phyloP scores from a whole-genome alignment of 1,139 yeast genomes.

The Zygosaccharomyces sapae region DNA sequence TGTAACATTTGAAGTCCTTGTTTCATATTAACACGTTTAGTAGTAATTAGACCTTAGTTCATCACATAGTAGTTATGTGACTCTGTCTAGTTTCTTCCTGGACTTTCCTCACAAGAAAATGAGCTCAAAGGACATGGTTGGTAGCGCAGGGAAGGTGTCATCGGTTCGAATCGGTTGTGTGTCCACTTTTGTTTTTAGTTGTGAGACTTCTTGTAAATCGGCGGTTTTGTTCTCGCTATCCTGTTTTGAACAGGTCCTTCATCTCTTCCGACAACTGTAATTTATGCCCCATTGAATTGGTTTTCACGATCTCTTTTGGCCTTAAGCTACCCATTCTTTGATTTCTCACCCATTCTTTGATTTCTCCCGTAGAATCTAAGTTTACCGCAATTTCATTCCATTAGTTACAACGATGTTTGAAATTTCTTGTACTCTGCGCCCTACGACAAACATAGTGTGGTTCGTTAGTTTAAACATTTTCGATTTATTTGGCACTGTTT shows the following conservation, averaged over 20 bases:
- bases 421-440: not conserved
- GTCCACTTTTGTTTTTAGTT: constrained; percentile 22
- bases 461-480: not conserved
- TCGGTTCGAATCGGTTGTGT: constrained; percentile 35
- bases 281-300: not conserved
- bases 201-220: not conserved
- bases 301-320: not conserved
- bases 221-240: not conserved
- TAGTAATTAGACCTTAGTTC: not conserved
- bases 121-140: constrained; percentile 27
- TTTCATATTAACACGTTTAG: not conserved
- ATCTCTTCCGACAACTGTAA: not conserved
- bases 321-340: not conserved
- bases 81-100: not conserved
- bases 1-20: not conserved
- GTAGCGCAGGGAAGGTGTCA: constrained; percentile 36
- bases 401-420: not conserved
- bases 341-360: too few relatives aligned
- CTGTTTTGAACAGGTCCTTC: not conserved
- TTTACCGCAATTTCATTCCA: not conserved
- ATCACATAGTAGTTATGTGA: not conserved
- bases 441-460: not conserved
- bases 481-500: too few relatives aligned
- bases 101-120: not conserved
- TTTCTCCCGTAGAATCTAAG: not conserved